Conservation (phyloP, 2,329 filamentous ascomycete genomes). For the Penicillium sp. region DNA sequence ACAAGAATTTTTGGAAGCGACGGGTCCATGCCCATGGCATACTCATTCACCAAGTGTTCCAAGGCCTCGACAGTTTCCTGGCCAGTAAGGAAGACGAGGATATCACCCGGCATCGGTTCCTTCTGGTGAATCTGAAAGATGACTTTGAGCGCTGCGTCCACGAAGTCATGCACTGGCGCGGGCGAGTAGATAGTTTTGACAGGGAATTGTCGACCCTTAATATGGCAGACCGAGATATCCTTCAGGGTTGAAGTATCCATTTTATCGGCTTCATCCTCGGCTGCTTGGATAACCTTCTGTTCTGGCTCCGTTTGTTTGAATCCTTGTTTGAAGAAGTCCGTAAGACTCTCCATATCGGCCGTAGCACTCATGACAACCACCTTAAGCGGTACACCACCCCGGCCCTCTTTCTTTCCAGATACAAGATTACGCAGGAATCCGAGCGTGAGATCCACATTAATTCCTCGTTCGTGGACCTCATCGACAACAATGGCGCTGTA, state of each 20-base stretch:
- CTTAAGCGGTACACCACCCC: conserved; percentile 74
- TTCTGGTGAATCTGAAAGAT: conserved; percentile 85
- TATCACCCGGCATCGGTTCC: conserved; percentile 88
- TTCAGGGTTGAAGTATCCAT: conserved; percentile 43
- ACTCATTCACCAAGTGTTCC: conserved; percentile 76
- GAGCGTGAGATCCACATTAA: conserved; percentile 87
- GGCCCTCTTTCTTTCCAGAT: conserved; percentile 54
- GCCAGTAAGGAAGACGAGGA: conserved; percentile 86
- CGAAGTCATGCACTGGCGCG: conserved; percentile 72
- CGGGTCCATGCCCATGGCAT: conserved; percentile 67
- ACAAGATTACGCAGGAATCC: conserved; percentile 84
- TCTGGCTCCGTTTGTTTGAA: conserved; percentile 11
- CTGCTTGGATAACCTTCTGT: conserved; percentile 9
- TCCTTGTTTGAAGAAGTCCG: conserved; percentile 64
- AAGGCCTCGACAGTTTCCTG: conserved; percentile 88
- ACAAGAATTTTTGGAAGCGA: conserved; percentile 68
- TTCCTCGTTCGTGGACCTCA: conserved; percentile 92
- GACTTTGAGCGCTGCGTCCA: conserved; percentile 74
- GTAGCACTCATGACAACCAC: conserved; percentile 97
- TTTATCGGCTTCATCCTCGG: conserved; percentile 10
- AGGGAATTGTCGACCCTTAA: conserved; percentile 82
- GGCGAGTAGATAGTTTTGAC: conserved; percentile 75
- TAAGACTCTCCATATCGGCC: conserved; percentile 76
- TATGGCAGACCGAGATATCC: conserved; percentile 59
- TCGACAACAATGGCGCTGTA: conserved; percentile 93